phyloP scores from a whole-genome alignment of 2,329 filamentous ascomycete species.

The Rutstroemia sydowiana region DNA sequence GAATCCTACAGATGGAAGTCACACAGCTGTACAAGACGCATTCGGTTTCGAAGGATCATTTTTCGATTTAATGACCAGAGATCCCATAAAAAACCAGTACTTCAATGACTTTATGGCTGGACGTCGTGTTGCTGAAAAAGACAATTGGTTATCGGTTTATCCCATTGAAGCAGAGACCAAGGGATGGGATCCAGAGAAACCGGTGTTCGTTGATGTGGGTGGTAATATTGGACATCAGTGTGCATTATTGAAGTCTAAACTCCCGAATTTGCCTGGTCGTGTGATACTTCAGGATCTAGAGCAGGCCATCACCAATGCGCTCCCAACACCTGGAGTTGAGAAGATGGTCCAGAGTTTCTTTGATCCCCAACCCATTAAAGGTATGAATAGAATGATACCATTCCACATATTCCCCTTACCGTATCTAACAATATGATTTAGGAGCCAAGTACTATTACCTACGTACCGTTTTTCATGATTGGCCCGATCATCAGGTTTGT shows the following conservation, averaged over 20 bases:
- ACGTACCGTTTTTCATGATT: conserved; percentile 35
- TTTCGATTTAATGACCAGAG: not conserved
- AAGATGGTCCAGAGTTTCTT: conserved; percentile 26
- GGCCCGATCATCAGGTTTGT: conserved; percentile 26
- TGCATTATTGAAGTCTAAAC: conserved; percentile 27
- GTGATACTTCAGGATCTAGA: conserved; percentile 36
- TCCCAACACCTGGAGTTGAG: conserved; percentile 27
- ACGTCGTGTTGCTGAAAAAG: not conserved
- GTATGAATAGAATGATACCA: not conserved
- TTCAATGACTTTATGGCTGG: conserved; percentile 2
- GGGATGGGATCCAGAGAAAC: not conserved
- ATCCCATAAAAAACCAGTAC: not conserved
- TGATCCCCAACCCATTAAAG: conserved; percentile 24
- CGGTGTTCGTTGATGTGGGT: conserved; percentile 35
- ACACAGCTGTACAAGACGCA: not conserved
- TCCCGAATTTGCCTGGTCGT: conserved; percentile 29
- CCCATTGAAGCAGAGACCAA: not conserved
- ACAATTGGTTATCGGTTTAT: not conserved
- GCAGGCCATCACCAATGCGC: conserved; percentile 21
- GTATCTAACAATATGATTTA: not conserved
- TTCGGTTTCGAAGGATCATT: not conserved
- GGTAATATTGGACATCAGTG: conserved; percentile 35
- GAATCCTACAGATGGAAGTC: not conserved
- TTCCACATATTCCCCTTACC: not conserved
- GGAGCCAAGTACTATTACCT: conserved; percentile 31